Percentiles rank a stretch among this genome's conserved stretches.
phyloP scores from a whole-genome alignment of 371 early-diverging fungal genomes.

The Smittium mucronatum region DNA sequence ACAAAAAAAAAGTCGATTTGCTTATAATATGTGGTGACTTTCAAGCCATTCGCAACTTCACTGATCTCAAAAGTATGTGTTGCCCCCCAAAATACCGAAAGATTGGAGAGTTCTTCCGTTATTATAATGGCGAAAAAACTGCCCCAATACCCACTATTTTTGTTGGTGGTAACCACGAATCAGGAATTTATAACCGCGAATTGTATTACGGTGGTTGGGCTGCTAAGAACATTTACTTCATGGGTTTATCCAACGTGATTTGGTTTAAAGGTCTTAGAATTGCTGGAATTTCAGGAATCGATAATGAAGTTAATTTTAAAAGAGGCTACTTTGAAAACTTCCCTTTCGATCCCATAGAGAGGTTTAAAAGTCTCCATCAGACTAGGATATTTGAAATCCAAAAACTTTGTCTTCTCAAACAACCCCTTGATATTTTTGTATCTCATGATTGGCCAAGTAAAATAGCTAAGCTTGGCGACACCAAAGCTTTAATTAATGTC shows the following conservation, averaged over 20 bases:
- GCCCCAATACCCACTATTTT: slow-evolving; percentile 85
- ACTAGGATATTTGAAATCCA: slow-evolving; percentile 65
- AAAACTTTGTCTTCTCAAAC: slow-evolving; percentile 52
- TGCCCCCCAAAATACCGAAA: slow-evolving; percentile 68
- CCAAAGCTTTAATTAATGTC: slow-evolving; percentile 37
- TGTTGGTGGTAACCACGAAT: slow-evolving; percentile 97
- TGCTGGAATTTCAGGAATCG: slow-evolving; percentile 88
- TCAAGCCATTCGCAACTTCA: slow-evolving; percentile 75
- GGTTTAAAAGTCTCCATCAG: slow-evolving; percentile 67
- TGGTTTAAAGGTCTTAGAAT: slow-evolving; percentile 79
- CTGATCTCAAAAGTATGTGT: slow-evolving; percentile 66
- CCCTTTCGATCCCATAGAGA: slow-evolving; percentile 46
- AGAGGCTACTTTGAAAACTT: slow-evolving; percentile 63
- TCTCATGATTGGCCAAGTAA: slow-evolving; percentile 96
- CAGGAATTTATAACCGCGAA: slow-evolving; percentile 83
- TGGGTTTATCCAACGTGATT: slow-evolving; percentile 68
- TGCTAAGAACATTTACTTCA: slow-evolving; percentile 79
- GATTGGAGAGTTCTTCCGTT: slow-evolving; percentile 78
- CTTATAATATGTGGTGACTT: slow-evolving; percentile 95
- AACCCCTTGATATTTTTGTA: slow-evolving; percentile 70
- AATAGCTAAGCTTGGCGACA: slow-evolving; percentile 69
- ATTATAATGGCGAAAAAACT: slow-evolving; percentile 66
- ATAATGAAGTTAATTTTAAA: slow-evolving; percentile 55
- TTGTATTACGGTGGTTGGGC: slow-evolving; percentile 97
- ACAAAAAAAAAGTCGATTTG: slow-evolving; percentile 60